Evolutionary conservation across 805 yeast species (phyloP).

Genomic region (Kuraishia ogatae): DNA sequence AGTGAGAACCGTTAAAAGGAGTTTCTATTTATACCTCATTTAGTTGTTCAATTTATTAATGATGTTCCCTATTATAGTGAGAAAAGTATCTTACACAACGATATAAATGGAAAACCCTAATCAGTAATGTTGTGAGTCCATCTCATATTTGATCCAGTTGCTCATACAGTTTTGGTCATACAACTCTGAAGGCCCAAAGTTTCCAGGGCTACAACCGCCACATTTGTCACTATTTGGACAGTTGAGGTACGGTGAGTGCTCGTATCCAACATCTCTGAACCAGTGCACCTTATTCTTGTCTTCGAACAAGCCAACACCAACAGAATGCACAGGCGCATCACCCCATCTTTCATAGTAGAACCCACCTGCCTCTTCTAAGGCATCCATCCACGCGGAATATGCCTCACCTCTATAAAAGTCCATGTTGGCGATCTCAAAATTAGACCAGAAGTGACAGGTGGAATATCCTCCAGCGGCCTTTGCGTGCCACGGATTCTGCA

Average conservation of each 20-base stretch:
- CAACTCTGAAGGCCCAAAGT: conserved; percentile 24
- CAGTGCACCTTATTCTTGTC: conserved; percentile 37
- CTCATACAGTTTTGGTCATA: conserved; percentile 62
- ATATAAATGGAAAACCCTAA: too few species aligned
- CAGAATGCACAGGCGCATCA: conserved; percentile 46
- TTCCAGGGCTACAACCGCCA: conserved; percentile 10
- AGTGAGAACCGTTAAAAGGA: too few species aligned
- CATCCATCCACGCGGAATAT: conserved; percentile 57
- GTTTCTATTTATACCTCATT: too few species aligned
- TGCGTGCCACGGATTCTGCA: conserved; percentile 44
- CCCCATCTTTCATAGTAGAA: conserved; percentile 72
- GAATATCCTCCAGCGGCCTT: conserved; percentile 49
- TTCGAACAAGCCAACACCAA: conserved; percentile 40
- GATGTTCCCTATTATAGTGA: neutral
- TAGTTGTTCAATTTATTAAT: too few species aligned
- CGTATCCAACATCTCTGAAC: conserved; percentile 46
- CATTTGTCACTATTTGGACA: conserved; percentile 30
- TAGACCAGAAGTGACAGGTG: conserved; percentile 84
- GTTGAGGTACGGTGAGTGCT: conserved; percentile 37
- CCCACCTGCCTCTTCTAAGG: conserved; percentile 66
- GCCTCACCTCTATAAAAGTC: conserved; percentile 67
- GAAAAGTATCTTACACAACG: too few species aligned
- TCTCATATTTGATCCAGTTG: conserved; percentile 46
- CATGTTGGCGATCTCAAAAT: conserved; percentile 73
- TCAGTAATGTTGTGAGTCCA: conserved; percentile 6